phyloP scores from a whole-genome alignment of 805 yeast genomes.

The Starmerella kuoi region DNA sequence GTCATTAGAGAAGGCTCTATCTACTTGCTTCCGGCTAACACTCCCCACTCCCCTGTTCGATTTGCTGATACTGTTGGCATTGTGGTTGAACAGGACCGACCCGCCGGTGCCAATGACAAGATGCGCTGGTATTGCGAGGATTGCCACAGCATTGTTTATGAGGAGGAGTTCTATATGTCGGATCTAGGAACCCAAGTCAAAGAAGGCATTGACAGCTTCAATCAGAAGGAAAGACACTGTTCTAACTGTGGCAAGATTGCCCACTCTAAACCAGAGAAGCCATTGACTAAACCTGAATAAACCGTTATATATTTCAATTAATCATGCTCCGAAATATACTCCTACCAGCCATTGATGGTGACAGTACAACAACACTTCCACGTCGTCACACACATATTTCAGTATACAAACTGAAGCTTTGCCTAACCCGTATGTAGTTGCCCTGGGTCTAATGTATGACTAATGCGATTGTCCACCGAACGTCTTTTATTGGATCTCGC shows the following conservation, averaged over 20 bases:
- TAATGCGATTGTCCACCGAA: too few species aligned
- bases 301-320: neutral
- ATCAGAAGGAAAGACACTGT: constrained; percentile 57
- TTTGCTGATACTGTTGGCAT: constrained; percentile 77
- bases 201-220: constrained; percentile 60
- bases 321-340: neutral
- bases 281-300: constrained; percentile 17
- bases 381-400: too few species aligned
- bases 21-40: constrained; percentile 71
- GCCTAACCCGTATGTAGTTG: too few species aligned
- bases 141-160: constrained; percentile 56
- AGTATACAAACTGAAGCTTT: too few species aligned
- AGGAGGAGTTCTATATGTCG: constrained; percentile 55
- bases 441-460: too few species aligned
- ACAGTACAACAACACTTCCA: too few species aligned
- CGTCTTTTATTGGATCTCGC: constrained; percentile 5
- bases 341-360: too few species aligned
- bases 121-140: constrained; percentile 78
- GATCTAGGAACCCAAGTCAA: constrained; percentile 89
- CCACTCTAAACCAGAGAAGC: constrained; percentile 19
- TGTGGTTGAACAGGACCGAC: constrained; percentile 87
- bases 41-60: constrained; percentile 84
- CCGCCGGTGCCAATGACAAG: constrained; percentile 53
- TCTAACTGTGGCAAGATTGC: constrained; percentile 49
- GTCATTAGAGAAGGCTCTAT: constrained; percentile 75